Percentiles rank a stretch among this genome's conserved stretches.
Evolutionary conservation across 2,329 filamentous ascomycete species (phyloP).

Genomic region (Aspergillus udagawae): DNA sequence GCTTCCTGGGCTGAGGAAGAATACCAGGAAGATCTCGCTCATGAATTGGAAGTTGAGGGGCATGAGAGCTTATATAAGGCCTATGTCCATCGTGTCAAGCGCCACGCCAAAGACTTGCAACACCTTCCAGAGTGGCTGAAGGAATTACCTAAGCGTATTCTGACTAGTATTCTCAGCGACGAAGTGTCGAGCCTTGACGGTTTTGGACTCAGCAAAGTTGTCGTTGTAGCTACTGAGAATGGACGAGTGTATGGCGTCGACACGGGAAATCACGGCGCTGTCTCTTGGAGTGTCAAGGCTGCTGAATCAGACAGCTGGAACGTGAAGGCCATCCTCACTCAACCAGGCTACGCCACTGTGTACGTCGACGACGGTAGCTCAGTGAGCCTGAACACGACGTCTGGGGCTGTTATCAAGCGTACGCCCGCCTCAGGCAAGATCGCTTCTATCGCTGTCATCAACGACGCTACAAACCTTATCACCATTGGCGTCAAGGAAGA

Average conservation of each 20-base stretch:
- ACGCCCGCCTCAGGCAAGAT: slow-evolving; percentile 23
- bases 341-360: slow-evolving; percentile 58
- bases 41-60: slow-evolving; percentile 79
- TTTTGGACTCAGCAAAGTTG: slow-evolving; percentile 86
- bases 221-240: slow-evolving; percentile 73
- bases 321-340: slow-evolving; percentile 63
- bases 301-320: slow-evolving; percentile 61
- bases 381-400: slow-evolving; percentile 47
- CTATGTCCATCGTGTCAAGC: slow-evolving; percentile 81
- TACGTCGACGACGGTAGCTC: slow-evolving; percentile 60
- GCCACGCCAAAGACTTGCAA: slow-evolving; percentile 74
- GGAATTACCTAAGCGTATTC: slow-evolving; percentile 63
- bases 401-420: slow-evolving; percentile 39
- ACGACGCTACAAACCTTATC: slow-evolving; percentile 19
- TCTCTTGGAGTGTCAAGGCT: slow-evolving; percentile 71
- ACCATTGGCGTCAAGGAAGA: slow-evolving; percentile 33
- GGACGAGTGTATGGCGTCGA: slow-evolving; percentile 79
- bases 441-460: slow-evolving; percentile 30
- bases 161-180: slow-evolving; percentile 57
- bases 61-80: slow-evolving; percentile 74
- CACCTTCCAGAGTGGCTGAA: slow-evolving; percentile 68
- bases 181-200: slow-evolving; percentile 53
- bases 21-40: slow-evolving; percentile 68
- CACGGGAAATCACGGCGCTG: slow-evolving; percentile 65
- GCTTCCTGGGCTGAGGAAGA: slow-evolving; percentile 77